Percentiles rank a stretch among this genome's conserved stretches.
These are phyloP conservation scores for Annulohypoxylon stygium DNA, from an alignment of 495 filamentous ascomycete species.

Conservation along the genomic window DNA sequence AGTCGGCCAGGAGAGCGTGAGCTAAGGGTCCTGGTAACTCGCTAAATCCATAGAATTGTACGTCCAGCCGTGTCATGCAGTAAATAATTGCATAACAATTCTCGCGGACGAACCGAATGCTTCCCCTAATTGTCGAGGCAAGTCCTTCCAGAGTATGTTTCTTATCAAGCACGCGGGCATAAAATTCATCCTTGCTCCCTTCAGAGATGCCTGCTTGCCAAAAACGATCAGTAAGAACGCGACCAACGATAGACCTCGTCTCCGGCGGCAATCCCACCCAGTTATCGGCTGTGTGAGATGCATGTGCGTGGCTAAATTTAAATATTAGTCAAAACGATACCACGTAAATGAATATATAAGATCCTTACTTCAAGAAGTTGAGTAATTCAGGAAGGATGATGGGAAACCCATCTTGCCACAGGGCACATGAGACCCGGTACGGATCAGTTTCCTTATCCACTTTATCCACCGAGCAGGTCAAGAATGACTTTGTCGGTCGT, in stretches of 20 bases:
- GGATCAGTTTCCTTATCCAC: conserved; percentile 75
- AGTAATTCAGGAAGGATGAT: conserved; percentile 87
- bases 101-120: conserved; percentile 89
- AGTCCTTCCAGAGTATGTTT: conserved; percentile 92
- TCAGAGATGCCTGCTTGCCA: conserved; percentile 98
- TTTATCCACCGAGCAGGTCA: conserved; percentile 91
- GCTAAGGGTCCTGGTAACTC: conserved; percentile 88
- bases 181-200: conserved; percentile 96
- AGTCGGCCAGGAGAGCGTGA: conserved; percentile 85
- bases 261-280: conserved; percentile 85
- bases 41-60: conserved; percentile 87
- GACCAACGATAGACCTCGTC: conserved; percentile 79
- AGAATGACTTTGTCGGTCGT: conserved; percentile 86
- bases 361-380: conserved; percentile 78
- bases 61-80: conserved; percentile 88
- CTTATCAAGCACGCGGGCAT: conserved; percentile 88
- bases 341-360: neutral
- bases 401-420: conserved; percentile 89
- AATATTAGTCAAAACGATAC: conserved; percentile 41
- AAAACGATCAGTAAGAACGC: conserved; percentile 93
- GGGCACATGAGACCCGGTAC: conserved; percentile 75
- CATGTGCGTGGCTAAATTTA: conserved; percentile 79
- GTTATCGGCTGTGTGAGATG: conserved; percentile 88
- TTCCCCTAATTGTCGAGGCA: conserved; percentile 89
- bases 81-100: conserved; percentile 93